Evolutionary conservation across 139 green algal genomes (phyloP), one percentile per base, ranked within the genome.

Genomic region (Volvox africanus): DNA sequence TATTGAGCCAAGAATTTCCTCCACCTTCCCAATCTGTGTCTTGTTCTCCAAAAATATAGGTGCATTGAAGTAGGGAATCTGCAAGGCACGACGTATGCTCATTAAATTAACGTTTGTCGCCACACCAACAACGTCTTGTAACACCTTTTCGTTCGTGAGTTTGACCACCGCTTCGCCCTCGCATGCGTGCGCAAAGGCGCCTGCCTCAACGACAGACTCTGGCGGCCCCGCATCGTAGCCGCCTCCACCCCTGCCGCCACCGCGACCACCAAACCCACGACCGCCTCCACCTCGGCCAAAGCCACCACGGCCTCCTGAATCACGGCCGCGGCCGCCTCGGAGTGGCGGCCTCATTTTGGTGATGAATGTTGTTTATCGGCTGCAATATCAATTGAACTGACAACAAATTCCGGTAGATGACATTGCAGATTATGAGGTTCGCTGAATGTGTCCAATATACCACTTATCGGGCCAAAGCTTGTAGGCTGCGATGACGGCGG

Each of bases 11-110:
- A 99, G 97, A 55, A 99, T 99, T 93, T 99, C 98, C 83, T 99
- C 98, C 16, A 99, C 96, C 91, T 99, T 99, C 44, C 98, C 98
- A 36, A 99, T 95, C 77, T 98, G 97, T 0, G 96, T 98, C 91
- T 99, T 99, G 95, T 99, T 99, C 90, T 99, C 97, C 81, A 99
- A 91, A 88, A 96, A 99, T 55, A 99, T 99, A 61, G 97, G 97
- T 0, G 97, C 98, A 91, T 99, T 99, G 95, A 99, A 99, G 89
- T 99, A 99, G 2, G 98, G 98, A 44, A 99, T 96, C 96, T 98
- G 95, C 92, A 21, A 44, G 20, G 36, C 36, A 24, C 11, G 11
- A 28, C n/a, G n/a, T 30, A 73, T 9, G 9, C 5, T 5, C 5
- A 26, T 55, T 24, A 18, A 13, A 26, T 35, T 30, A 81, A 1